These are phyloP conservation scores for Trichoderma gamsii DNA, from an alignment of 495 filamentous ascomycete genomes.

Conservation along the genomic window DNA sequence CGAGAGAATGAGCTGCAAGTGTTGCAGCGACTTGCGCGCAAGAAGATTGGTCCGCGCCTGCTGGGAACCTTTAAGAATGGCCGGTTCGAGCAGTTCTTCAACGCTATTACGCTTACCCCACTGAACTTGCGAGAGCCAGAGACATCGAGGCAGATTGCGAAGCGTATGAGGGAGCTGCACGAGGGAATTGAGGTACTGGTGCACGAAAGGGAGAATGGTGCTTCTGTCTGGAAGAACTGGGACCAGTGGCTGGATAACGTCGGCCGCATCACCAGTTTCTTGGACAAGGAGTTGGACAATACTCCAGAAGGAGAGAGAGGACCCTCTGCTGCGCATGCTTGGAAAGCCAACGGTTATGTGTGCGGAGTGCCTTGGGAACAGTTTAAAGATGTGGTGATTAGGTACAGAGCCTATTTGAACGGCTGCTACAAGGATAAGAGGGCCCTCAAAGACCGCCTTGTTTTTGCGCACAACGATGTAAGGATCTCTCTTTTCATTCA, in stretches of 20 bases:
- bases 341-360: slow-evolving; percentile 66
- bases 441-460: slow-evolving; percentile 64
- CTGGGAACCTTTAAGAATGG: slow-evolving; percentile 92
- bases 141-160: slow-evolving; percentile 91
- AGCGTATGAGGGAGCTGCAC: slow-evolving; percentile 94
- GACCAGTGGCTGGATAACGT: slow-evolving; percentile 86
- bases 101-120: slow-evolving; percentile 71
- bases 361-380: slow-evolving; percentile 79
- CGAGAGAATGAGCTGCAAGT: slow-evolving; percentile 84
- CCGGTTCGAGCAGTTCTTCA: slow-evolving; percentile 91
- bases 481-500: slow-evolving; percentile 27
- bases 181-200: slow-evolving; percentile 82
- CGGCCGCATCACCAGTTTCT: slow-evolving; percentile 66
- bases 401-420: slow-evolving; percentile 68
- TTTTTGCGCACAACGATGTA: slow-evolving; percentile 98
- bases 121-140: slow-evolving; percentile 72
- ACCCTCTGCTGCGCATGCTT: slow-evolving; percentile 25
- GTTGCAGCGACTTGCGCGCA: slow-evolving; percentile 74
- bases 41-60: slow-evolving; percentile 90
- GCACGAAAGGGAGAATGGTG: slow-evolving; percentile 68
- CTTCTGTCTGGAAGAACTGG: slow-evolving; percentile 87
- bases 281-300: slow-evolving; percentile 58
- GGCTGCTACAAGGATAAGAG: slow-evolving; percentile 61
- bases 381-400: slow-evolving; percentile 70
- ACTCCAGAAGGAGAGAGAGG: slow-evolving; percentile 23